These are phyloP conservation scores for Kipferlia bialata DNA, from an alignment of 78 protist genomes.

Conservation along the genomic window DNA sequence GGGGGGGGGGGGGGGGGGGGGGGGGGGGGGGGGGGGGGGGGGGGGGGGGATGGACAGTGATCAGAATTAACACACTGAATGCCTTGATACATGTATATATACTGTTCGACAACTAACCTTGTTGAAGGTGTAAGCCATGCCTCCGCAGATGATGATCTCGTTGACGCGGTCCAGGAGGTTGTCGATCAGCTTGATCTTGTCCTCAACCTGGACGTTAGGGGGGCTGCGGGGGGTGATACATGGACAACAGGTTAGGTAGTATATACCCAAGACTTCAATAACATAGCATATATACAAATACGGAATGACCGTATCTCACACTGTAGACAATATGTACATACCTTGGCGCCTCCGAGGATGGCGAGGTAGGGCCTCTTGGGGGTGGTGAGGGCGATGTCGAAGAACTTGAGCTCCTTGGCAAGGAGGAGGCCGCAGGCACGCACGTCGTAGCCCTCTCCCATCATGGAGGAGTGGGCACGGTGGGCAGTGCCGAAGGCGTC, in stretches of 20 bases:
- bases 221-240: too few relatives aligned
- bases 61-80: too few relatives aligned
- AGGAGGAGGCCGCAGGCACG: constrained; percentile 82
- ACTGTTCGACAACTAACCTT: too few relatives aligned
- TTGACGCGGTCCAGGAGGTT: constrained; percentile 78
- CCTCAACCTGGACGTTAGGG: too few relatives aligned
- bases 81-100: too few relatives aligned
- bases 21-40: too few relatives aligned
- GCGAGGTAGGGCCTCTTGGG: constrained; percentile 87
- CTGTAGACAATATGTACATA: constrained; percentile 11
- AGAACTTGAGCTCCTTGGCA: constrained; percentile 81
- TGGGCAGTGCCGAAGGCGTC: constrained; percentile 99
- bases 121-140: constrained; percentile 94
- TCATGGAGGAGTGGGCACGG: constrained; percentile 83
- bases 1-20: too few relatives aligned
- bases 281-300: neutral
- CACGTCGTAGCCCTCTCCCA: constrained; percentile 5
- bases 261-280: neutral
- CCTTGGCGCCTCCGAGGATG: constrained; percentile 86
- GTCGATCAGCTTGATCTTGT: constrained; percentile 86
- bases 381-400: constrained; percentile 65
- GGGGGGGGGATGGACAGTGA: too few relatives aligned
- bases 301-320: too few relatives aligned
- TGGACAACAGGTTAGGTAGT: neutral
- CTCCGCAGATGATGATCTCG: constrained; percentile 80